Evolutionary conservation across 176 grass and related monocot species (phyloP).

Genomic region (Olyra latifolia): DNA sequence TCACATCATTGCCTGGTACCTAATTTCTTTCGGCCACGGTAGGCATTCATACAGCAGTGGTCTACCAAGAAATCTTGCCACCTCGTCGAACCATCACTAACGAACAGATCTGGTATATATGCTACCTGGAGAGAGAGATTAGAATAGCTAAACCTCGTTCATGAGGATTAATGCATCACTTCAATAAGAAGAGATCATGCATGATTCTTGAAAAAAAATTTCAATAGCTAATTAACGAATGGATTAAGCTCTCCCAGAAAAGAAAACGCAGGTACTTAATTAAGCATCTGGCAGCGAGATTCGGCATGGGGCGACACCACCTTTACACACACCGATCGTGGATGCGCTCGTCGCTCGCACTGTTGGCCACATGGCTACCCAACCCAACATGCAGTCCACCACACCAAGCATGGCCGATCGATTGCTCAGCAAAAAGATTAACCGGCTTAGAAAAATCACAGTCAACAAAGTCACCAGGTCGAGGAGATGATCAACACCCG

Average conservation of each 20-base stretch:
- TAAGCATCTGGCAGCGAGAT: no score
- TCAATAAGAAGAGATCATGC: no score
- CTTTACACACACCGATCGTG: conserved; percentile 1
- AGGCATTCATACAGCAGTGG: conserved; percentile 1
- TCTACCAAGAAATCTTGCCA: background rate
- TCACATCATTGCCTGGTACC: conserved; percentile 31
- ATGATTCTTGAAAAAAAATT: no score
- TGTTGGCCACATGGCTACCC: conserved; percentile 4
- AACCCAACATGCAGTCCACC: background rate
- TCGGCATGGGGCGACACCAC: background rate
- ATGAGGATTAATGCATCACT: no score
- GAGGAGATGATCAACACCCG: background rate
- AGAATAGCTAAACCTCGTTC: background rate
- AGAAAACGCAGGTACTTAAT: no score
- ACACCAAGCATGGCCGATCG: background rate
- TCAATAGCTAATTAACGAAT: no score
- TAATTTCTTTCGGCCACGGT: conserved; percentile 41
- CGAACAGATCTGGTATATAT: background rate
- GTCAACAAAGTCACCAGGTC: background rate
- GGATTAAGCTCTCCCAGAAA: no score
- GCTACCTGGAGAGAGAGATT: no score
- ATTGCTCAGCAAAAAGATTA: background rate
- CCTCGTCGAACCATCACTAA: background rate
- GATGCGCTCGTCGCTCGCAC: conserved; percentile 15
- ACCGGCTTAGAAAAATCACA: background rate